Conservation (phyloP, 768 basidiomycete species). For the Auricularia sp. region DNA sequence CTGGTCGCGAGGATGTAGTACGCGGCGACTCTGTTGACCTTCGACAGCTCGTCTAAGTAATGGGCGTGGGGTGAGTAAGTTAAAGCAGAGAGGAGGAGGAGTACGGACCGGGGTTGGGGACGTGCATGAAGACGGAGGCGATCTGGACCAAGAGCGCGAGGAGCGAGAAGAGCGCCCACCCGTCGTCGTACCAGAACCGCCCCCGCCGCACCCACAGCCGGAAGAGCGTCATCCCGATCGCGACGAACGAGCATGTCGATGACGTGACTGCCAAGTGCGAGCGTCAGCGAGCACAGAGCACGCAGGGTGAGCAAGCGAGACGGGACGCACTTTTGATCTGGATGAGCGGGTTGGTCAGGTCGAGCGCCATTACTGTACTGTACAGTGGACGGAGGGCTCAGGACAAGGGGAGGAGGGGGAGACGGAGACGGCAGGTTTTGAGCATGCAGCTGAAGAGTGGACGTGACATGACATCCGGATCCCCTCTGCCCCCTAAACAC, state of each 20-base stretch:
- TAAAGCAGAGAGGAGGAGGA: too few relatives aligned
- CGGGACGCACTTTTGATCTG: not conserved
- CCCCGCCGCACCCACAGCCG: not conserved
- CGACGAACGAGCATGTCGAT: not conserved
- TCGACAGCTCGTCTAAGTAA: not conserved
- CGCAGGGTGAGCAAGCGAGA: not conserved
- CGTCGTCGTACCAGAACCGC: conserved; percentile 1
- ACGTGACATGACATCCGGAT: too few relatives aligned
- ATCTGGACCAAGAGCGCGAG: not conserved
- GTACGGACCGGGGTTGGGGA: not conserved
- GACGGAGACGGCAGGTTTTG: too few relatives aligned
- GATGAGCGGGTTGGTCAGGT: not conserved
- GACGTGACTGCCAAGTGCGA: not conserved
- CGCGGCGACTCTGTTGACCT: not conserved
- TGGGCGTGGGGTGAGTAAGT: too few relatives aligned
- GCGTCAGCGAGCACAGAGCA: not conserved
- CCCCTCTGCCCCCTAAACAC: too few relatives aligned
- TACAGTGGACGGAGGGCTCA: too few relatives aligned
- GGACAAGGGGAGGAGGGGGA: too few relatives aligned
- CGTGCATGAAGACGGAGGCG: conserved; percentile 1
- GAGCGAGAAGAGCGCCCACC: conserved; percentile 1
- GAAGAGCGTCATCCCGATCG: not conserved
- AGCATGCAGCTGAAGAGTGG: too few relatives aligned
- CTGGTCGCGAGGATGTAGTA: conserved; percentile 6
- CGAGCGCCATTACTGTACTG: not conserved